Conservation (phyloP, 345 rosid species). For the Citrus unshiu region DNA sequence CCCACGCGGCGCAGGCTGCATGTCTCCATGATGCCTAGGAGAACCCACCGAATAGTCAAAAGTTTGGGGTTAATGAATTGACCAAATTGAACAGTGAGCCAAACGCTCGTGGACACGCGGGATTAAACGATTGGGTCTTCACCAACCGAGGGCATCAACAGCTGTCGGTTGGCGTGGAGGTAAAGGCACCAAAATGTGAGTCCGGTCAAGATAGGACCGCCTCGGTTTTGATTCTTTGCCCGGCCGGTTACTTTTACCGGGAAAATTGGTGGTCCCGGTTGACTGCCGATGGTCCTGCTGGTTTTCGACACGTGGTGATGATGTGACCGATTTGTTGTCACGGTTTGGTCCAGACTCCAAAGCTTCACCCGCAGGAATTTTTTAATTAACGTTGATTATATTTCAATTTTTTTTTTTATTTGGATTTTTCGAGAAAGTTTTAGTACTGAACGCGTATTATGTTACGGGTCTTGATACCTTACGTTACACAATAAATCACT, state of each 20-base stretch:
- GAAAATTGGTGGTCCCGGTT: conserved; percentile 7
- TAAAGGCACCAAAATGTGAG: neutral
- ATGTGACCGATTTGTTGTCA: neutral
- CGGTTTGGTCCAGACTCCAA: neutral
- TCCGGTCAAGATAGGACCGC: neutral
- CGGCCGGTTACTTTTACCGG: conserved; percentile 10
- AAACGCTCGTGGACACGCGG: neutral
- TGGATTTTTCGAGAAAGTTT: neutral
- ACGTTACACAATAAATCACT: no score
- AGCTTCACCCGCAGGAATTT: neutral
- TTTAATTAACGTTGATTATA: neutral
- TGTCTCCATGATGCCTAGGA: neutral
- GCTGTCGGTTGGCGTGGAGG: conserved; percentile 3
- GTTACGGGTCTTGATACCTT: no score
- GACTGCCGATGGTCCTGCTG: neutral
- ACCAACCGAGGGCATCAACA: neutral
- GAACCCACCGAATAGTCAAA: conserved; percentile 3
- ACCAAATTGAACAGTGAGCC: neutral
- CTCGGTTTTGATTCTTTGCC: neutral
- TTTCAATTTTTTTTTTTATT: neutral
- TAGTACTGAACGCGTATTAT: no score
- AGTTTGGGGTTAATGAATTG: neutral
- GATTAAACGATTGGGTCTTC: neutral
- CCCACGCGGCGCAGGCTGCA: conserved; percentile 1
- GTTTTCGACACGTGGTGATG: neutral